Evolutionary conservation across 495 filamentous ascomycete genomes (phyloP), one percentile per base, ranked within the genome.

Genomic region (Symbiotaphrina buchneri): DNA sequence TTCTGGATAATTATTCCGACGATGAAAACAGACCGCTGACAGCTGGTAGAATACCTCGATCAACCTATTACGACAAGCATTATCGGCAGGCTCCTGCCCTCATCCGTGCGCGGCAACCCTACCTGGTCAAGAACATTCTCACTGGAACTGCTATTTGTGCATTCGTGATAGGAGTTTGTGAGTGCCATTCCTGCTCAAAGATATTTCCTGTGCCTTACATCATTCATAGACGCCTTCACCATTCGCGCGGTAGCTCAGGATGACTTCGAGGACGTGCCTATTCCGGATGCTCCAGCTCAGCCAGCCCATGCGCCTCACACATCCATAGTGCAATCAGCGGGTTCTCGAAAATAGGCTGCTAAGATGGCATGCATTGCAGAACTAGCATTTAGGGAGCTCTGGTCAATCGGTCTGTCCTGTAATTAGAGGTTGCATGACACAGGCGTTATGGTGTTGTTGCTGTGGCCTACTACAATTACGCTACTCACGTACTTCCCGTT

Each of bases 181-280:
- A 36, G 77, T 68, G 23, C 25, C 20, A 11, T 33, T 35, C 40
- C 15, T 7, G 16, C 7, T 27, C 18, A 3, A 1, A 15, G 8
- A 7, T 27, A 22, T 20, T 18, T 30, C 30, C 2, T 32, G 10
- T 25, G n/a, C 26, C 14, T 14, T 11, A 6, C 0, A 17, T n/a
- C 20, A 17, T 13, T 32, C 7, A 31, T 36, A 97, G 87, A 93
- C 47, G 53, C 68, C 31, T 95, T 75, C 52, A 95, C 87, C 6
- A 76, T 99, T 46, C 61, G 56, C 31, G 82, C 76, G 16, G 72
- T 99, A 45, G 74, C 82, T 21, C 90, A 95, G 54, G 87, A 99
- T 50, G 82, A 99, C 37, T 99, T 99, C 64, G 80, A 85, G 41
- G 87, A 99, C 47, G 83, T 99, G 33, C 67, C 68, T 43, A 70